Base-by-base conservation (phyloP, 257 asterid genomes). In the Solanum medicagineum region DNA sequence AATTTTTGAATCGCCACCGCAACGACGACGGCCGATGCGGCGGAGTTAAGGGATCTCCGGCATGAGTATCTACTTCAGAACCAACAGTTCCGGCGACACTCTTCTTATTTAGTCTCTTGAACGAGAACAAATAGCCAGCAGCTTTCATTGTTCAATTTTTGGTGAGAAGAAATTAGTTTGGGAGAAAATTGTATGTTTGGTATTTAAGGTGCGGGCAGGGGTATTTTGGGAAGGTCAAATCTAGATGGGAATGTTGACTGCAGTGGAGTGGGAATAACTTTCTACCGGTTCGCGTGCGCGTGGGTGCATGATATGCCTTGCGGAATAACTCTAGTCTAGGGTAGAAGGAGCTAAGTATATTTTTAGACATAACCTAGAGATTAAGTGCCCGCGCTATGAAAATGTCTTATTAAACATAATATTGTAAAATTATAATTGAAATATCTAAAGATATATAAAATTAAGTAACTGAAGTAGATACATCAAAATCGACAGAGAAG, bases 1-100 rank as follows among this genome's bases (percentile, higher is more conserved):
- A 59, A 32, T 86, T 62, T n/a, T 86, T 86, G 90, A 87, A 81
- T 36, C 77, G 84, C 91, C 88, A 55, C 88, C 88, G 66, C 68
- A 42, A 63, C 11, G 54, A 80, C 17, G 70, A 26, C 51, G 7
- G 66, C 47, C 19, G 45, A 44, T 19, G 69, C 44, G 19, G 2
- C 7, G 4, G n/a, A n/a, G 60, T 73, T 45, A 73, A 47, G 14
- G 42, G 2, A 47, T 26, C 59, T 56, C 10, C 73, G 40, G 53
- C 57, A 56, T 56, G 11, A 4, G n/a, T 11, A 42, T 11, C 36
- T 9, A 44, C 57, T 15, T 59, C 84, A 15, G 74, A 60, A 5
- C n/a, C 13, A 10, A 60, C 74, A 47, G 60, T 47, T 74, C 84
- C 84, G 74, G 42, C 22, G 45, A 42, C 22, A 14, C 57, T 8